phyloP scores from a whole-genome alignment of 2,329 filamentous ascomycete genomes.

The Didymella lethalis region DNA sequence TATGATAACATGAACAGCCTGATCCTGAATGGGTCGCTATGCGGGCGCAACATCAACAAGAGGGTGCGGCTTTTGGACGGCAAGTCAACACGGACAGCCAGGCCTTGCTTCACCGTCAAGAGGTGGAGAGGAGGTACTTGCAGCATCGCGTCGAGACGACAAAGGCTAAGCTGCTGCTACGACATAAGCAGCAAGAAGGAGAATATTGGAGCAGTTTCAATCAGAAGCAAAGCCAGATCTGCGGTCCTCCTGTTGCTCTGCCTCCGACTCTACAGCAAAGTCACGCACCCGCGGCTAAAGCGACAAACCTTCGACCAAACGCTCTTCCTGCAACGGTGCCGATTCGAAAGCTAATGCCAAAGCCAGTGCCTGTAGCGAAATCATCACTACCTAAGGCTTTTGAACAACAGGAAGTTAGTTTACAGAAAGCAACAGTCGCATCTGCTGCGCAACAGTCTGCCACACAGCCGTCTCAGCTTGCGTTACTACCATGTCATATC shows the following conservation, averaged over 20 bases:
- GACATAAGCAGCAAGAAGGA: slow-evolving; percentile 7
- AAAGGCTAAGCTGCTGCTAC: neutral
- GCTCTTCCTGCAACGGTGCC: neutral
- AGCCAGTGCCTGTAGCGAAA: neutral
- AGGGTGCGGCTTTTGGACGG: neutral
- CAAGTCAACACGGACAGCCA: neutral
- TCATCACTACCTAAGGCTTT: neutral
- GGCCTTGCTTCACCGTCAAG: neutral
- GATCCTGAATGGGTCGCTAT: slow-evolving; percentile 7
- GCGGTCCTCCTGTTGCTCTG: neutral
- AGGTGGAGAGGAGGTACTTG: neutral
- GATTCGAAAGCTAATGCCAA: neutral
- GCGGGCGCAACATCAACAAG: slow-evolving; percentile 2
- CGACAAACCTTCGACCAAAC: neutral
- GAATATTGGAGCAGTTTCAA: neutral
- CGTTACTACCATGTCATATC: neutral
- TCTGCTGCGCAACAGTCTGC: neutral
- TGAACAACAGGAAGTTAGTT: neutral
- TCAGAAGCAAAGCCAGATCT: neutral
- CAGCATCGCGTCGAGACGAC: neutral
- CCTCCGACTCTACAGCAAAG: neutral
- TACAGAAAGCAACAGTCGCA: neutral
- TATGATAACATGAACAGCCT: neutral
- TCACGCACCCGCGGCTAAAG: neutral
- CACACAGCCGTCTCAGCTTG: neutral